Conservation (phyloP, 352 stramenopile genomes). For the Phytopythium sindhum region DNA sequence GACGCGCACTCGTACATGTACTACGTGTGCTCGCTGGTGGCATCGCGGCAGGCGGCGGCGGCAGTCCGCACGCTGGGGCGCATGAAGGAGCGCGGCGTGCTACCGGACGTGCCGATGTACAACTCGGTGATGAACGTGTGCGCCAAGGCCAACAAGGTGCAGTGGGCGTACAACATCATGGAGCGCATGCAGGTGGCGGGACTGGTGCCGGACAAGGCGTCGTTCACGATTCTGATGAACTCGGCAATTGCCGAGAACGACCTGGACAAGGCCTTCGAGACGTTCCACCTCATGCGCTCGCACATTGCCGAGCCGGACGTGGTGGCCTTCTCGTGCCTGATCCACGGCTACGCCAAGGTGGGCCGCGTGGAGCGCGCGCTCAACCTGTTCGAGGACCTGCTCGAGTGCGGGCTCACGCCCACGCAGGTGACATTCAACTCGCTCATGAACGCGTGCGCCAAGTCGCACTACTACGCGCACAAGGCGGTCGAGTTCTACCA, state of each 20-base stretch:
- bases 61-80: slow-evolving; percentile 70
- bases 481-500: slow-evolving; percentile 85
- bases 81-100: slow-evolving; percentile 75
- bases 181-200: slow-evolving; percentile 83
- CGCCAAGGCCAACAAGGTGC: slow-evolving; percentile 49
- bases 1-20: slow-evolving; percentile 74
- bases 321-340: slow-evolving; percentile 67
- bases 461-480: slow-evolving; percentile 83
- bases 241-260: slow-evolving; percentile 67
- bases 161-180: slow-evolving; percentile 84
- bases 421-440: slow-evolving; percentile 74
- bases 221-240: slow-evolving; percentile 82
- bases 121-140: slow-evolving; percentile 87
- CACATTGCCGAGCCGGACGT: slow-evolving; percentile 67
- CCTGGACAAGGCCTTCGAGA: slow-evolving; percentile 80
- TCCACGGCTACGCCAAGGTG: slow-evolving; percentile 72
- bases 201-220: slow-evolving; percentile 54
- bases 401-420: slow-evolving; percentile 64
- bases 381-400: slow-evolving; percentile 74
- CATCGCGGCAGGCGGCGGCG: slow-evolving; percentile 37
- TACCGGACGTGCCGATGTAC: slow-evolving; percentile 54
- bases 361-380: slow-evolving; percentile 72
- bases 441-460: slow-evolving; percentile 78
- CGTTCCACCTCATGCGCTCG: slow-evolving; percentile 80
- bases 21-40: slow-evolving; percentile 61